Base-by-base conservation (phyloP, 805 yeast species). In the Priceomyces haplophilus region DNA sequence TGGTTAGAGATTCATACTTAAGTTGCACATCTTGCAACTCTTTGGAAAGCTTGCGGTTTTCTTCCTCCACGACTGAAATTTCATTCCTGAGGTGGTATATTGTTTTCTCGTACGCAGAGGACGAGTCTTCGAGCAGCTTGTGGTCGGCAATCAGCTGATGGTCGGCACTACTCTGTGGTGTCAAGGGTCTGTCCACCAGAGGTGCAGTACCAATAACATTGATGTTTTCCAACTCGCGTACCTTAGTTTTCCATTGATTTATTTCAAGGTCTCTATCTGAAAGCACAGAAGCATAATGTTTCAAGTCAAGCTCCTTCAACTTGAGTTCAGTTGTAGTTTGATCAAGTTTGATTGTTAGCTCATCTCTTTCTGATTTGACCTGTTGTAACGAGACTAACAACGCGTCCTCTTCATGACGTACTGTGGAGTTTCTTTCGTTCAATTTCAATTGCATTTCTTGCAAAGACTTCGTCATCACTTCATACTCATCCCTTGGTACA, bases 231-330 rank as follows among this genome's bases (percentile, higher is more conserved):
- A 59, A 34, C 2, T 52, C 53, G 15, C 33, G 41, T 13, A 48
- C 37, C 25, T 47, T 40, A 32, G 41, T 42, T 20, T 48, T 51
- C 38, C 62, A 46, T 3, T 42, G 42, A 16, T 46, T 44, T 8
- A 62, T 51, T 36, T 58, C 59, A 24, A 30, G 43, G 25, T 60
- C 60, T 27, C 55, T 59, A n/a, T 50, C 51, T 3, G 62, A 58
- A 1, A 62, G 33, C 1, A 51, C 41, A 1, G 39, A 46, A 13
- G 51, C 47, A 10, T 51, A 29, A 3, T 57, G 17, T 8, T 25
- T 16, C 6, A 46, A 40, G n/a, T 44, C 42, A 20, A 42, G 44
- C 6, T 41, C 50, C 17, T 40, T 35, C 5, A 20, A 38, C 1
- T 37, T 20, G 3, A 43, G n/a, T n/a, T 44, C 35, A 10, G 30